Evolutionary conservation across 78 protist species (phyloP).

Genomic region (Neovahlkampfia damariscottae): DNA sequence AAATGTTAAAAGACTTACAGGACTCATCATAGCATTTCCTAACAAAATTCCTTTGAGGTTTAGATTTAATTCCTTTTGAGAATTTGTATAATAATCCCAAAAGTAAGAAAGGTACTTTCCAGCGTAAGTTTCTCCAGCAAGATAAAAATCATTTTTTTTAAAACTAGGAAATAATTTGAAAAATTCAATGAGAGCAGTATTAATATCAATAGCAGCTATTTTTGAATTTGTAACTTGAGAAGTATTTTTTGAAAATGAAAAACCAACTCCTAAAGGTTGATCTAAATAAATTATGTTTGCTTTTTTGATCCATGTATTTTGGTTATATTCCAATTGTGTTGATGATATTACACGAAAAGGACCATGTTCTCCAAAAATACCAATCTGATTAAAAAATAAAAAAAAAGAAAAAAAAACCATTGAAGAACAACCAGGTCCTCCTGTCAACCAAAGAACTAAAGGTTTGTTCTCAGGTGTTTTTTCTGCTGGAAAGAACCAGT

Average conservation of each 20-base stretch:
- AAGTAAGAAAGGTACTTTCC: slow-evolving; percentile 39
- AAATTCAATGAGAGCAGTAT: slow-evolving; percentile 10
- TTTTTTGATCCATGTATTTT: slow-evolving; percentile 24
- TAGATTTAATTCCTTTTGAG: neutral
- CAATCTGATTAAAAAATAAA: no score
- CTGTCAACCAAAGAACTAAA: slow-evolving; percentile 60
- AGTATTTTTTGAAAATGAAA: slow-evolving; percentile 19
- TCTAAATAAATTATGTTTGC: slow-evolving; percentile 45
- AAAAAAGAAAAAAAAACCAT: no score
- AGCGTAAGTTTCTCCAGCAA: slow-evolving; percentile 58
- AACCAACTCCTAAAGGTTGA: slow-evolving; percentile 49
- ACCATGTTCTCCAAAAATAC: slow-evolving; percentile 15
- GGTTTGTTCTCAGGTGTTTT: slow-evolving; percentile 43
- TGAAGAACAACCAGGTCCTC: slow-evolving; percentile 61
- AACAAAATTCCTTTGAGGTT: slow-evolving; percentile 10
- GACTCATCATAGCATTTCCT: slow-evolving; percentile 47
- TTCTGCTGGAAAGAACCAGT: slow-evolving; percentile 52
- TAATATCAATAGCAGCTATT: slow-evolving; percentile 8
- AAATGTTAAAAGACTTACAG: no score
- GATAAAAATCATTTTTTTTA: slow-evolving; percentile 9
- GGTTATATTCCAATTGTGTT: neutral
- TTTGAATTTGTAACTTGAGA: neutral
- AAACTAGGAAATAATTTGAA: slow-evolving; percentile 27
- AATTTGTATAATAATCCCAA: neutral
- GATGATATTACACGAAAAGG: neutral